Evolutionary conservation across 176 grass and related monocot genomes (phyloP), one percentile per base, ranked within the genome.

Genomic region (Oryza meyeriana): DNA sequence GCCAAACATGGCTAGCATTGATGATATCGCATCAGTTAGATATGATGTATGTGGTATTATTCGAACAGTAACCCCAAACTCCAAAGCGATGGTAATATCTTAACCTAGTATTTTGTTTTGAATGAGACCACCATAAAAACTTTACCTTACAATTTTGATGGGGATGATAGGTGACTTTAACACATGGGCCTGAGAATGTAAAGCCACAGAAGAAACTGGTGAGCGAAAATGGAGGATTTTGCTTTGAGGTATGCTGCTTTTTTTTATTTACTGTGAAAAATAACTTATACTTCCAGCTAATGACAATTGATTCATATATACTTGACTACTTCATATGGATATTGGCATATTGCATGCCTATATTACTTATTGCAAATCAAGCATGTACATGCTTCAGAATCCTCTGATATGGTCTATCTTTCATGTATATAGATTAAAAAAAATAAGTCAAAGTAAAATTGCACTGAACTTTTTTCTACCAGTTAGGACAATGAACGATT

Each of bases 21-120:
- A 95, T 82, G 93, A 93, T 79, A 93, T 99, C 80, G 90, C 86
- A 79, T 84, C 91, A 35, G 68, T 83, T 67, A 79, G 55, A 20
- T 99, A 99, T 74, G 87, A 99, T 99, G 63, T 99, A 79, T 99
- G 96, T 83, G 96, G 96, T 86, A 77, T 88, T 88, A 87, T 99
- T 84, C 90, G 59, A 77, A 95, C 86, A 84, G 88, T 95, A 80
- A 90, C 90, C 36, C 47, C 91, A 32, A 91, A 91, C 74, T 91
- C 91, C 41, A 99, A 95, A 85, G 91, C 93, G 34, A 91, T 93
- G 92, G 96, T 99, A 93, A 55, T 90, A 79, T 85, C 48, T 77
- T 40, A 31, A 77, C 59, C 29, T 42, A 16, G 5, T 76, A 12
- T 71, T 75, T 85, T 76, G 14, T 59, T 85, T 69, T 10, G 4